A percentile compares a stretch with the other conserved stretches of the same genome.
phyloP scores from a whole-genome alignment of 192 early-diverging fungal genomes.

The Entomortierella parvispora region DNA sequence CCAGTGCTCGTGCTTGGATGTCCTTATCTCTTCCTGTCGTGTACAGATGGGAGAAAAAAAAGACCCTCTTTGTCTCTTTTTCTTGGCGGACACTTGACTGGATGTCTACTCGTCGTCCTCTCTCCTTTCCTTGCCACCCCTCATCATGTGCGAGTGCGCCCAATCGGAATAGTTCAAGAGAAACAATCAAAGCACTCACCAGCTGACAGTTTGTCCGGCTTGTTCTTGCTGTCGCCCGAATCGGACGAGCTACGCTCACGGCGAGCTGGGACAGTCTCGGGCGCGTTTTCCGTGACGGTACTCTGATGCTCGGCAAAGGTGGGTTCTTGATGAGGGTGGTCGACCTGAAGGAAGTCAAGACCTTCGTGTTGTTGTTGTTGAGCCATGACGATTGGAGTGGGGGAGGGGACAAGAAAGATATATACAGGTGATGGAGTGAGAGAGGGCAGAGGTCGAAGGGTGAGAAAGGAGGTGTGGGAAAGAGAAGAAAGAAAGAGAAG shows the following conservation, averaged over 20 bases:
- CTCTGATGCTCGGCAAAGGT: conserved; percentile 27
- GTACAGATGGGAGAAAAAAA: no score
- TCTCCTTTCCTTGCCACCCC: no score
- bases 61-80: no score
- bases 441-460: not conserved
- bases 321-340: conserved; percentile 5
- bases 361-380: conserved; percentile 15
- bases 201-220: conserved; percentile 10
- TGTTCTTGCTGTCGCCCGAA: conserved; percentile 27
- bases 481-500: conserved; percentile 9
- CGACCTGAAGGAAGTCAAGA: conserved; percentile 22
- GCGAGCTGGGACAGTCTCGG: conserved; percentile 16
- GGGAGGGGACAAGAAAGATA: no score
- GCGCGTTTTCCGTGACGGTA: conserved; percentile 33
- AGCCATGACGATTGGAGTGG: conserved; percentile 15
- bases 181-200: conserved; percentile 15
- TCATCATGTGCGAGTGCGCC: not conserved
- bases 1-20: no score
- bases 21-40: no score
- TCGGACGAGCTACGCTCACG: conserved; percentile 46
- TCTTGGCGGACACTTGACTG: no score
- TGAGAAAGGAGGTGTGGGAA: not conserved
- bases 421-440: no score
- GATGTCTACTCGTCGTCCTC: no score
- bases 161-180: not conserved